Evolutionary conservation across 73 alveolate genomes (phyloP), one percentile per base, ranked within the genome.

Genomic region (Loxodes magnus): DNA sequence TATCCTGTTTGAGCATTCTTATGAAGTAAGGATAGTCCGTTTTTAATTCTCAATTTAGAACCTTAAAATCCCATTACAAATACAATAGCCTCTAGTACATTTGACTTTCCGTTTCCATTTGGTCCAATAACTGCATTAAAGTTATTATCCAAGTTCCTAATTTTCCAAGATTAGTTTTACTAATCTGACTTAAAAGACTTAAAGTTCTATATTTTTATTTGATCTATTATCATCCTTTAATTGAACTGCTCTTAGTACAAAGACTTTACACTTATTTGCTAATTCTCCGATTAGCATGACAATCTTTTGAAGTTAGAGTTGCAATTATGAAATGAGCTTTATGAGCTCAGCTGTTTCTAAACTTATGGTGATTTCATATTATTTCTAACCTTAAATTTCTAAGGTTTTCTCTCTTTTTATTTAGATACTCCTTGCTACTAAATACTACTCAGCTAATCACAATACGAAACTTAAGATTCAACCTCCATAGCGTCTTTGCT

Each of bases 71-170:
- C 98, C 64, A 91, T 87, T n/a, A 88, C 98, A 63, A 91, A 91
- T 20, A 91, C 67, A 51, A 91, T 57, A 27, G 90, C 76, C 46
- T 91, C 98, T 43, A 91, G 74, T 35, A 89, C 67, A 72, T 91
- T 91, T 51, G 97, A 87, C 69, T 90, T 90, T 28, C 98, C 98
- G 30, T 91, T 69, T 12, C 98, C 98, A 57, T 90, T 90, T 1
- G 98, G 98, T 1, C 98, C 98, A 24, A 90, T 96, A 17, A 90
- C 96, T 27, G 94, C 70, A 10, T 93, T 76, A 71, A 90, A 90
- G 72, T 84, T 54, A 48, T 62, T 67, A 48, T 83, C 91, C 23
- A 77, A 63, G 3, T 94, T 92, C 3, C 97, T 91, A 23, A 87
- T 87, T 44, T 48, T 71, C 49, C 26, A 24, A 36, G 49, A 2